phyloP scores from a whole-genome alignment of 140 eudicot species.

The Cichorium intybus region DNA sequence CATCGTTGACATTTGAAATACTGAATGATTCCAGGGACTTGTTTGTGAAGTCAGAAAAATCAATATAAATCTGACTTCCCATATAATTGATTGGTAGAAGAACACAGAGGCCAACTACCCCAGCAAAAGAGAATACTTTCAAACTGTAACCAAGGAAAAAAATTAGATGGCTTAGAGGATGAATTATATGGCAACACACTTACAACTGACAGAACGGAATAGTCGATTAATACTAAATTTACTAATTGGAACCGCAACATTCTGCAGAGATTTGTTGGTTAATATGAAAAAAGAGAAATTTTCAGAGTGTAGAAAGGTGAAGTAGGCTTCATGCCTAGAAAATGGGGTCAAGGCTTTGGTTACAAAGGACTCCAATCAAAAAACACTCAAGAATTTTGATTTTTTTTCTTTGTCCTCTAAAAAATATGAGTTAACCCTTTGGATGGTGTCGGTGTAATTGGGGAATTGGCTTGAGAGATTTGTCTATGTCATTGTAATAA shows the following conservation, averaged over 20 bases:
- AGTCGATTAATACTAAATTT: not conserved
- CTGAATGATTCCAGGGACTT: conserved; percentile 71
- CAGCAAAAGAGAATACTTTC: conserved; percentile 64
- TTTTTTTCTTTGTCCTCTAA: not conserved
- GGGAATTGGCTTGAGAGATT: not conserved
- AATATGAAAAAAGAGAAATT: not conserved
- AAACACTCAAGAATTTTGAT: not conserved
- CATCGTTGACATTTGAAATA: conserved; percentile 87
- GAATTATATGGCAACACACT: not conserved
- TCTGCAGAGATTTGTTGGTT: not conserved
- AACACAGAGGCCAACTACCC: conserved; percentile 58
- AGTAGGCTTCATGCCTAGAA: not conserved
- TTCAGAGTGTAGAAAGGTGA: not conserved
- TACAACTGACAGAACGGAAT: not conserved
- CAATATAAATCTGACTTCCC: conserved; percentile 70
- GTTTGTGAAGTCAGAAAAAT: conserved; percentile 59
- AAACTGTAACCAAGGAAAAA: conserved; percentile 49
- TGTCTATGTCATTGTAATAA: not conserved
- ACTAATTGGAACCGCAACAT: not conserved
- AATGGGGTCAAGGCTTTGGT: too few relatives aligned
- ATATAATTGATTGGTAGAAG: conserved; percentile 79
- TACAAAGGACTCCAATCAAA: too few relatives aligned
- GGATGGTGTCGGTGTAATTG: not conserved
- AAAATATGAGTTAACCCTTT: not conserved
- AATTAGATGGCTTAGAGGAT: conserved; percentile 12